Evolutionary conservation across 768 basidiomycete species (phyloP).

Genomic region (Rhodotorula kratochvilovae): DNA sequence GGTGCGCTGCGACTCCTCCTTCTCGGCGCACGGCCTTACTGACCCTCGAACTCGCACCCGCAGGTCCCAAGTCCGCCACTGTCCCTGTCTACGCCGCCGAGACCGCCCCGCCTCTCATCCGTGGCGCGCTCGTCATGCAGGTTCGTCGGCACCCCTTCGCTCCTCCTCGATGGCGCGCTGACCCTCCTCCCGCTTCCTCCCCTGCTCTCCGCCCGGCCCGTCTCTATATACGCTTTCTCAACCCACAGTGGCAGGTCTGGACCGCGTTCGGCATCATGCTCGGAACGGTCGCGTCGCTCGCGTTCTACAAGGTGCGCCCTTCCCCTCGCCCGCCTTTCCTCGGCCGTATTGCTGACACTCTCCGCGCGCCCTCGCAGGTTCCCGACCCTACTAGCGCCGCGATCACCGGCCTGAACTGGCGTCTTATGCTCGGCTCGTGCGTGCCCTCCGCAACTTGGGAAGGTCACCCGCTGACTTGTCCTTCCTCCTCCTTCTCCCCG

Average conservation of each 20-base stretch:
- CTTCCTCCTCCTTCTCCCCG: not conserved
- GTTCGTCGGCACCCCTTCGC: not conserved
- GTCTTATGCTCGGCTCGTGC: constrained; percentile 28
- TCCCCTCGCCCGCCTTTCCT: no score
- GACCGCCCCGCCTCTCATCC: constrained; percentile 60
- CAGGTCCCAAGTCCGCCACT: not conserved
- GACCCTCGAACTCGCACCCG: not conserved
- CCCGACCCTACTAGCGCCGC: constrained; percentile 6
- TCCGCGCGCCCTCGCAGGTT: not conserved
- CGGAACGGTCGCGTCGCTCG: constrained; percentile 1
- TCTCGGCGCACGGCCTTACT: no score
- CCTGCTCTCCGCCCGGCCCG: no score
- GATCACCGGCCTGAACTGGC: constrained; percentile 43
- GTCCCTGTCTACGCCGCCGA: constrained; percentile 11
- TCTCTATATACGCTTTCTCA: no score
- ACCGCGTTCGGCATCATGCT: not conserved
- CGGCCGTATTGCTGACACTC: not conserved
- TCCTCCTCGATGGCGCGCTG: no score
- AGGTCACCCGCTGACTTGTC: no score
- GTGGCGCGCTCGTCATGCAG: constrained; percentile 77
- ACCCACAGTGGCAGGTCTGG: constrained; percentile 54
- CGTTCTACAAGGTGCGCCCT: constrained; percentile 14
- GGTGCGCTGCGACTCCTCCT: not conserved
- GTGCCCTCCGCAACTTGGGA: not conserved
- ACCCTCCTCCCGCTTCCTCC: no score